Base-by-base conservation (phyloP, 2,329 filamentous ascomycete species). In the Malbranchea zuffiana region DNA sequence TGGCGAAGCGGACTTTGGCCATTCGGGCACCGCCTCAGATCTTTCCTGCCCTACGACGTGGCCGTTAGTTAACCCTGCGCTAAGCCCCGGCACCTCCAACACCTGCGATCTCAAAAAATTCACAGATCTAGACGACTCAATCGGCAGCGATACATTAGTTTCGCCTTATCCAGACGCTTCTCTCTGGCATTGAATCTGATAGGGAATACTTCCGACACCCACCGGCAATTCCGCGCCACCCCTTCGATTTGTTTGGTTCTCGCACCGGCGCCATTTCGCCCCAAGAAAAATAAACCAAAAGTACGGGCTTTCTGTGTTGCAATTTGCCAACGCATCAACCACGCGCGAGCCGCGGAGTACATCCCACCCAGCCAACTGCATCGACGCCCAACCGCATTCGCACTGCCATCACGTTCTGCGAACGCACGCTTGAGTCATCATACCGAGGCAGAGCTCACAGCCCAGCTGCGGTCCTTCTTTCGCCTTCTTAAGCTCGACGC, bases 241-340 rank as follows among this genome's bases (percentile, higher is more conserved):
- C 38, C n/a, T 21, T 11, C 35, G n/a, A 32, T 12, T 17, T 12
- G 12, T n/a, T n/a, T n/a, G n/a, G n/a, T n/a, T n/a, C n/a, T n/a
- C n/a, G n/a, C n/a, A n/a, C n/a, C n/a, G n/a, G n/a, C n/a, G n/a
- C n/a, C n/a, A n/a, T n/a, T n/a, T n/a, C n/a, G n/a, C n/a, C n/a
- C n/a, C 17, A 27, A 37, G 13, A 20, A 40, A 43, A 38, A 33
- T 37, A 37, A 35, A 23, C 23, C 29, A 37, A 32, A 32, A 26
- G 28, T 35, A 31, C 32, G 34, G 34, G 27, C 34, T 30, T 19
- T 31, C 20, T 18, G 28, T 28, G 32, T 38, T 15, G 27, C 32
- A 20, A 41, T 32, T 27, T 41, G 43, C 40, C 43, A 45, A 45
- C 43, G 32, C 43, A 45, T 45, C 43, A 32, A 37, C 27, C n/a